Conservation (phyloP, 202 grass and related monocot species). For the Schoenoplectus tabernaemontani region DNA sequence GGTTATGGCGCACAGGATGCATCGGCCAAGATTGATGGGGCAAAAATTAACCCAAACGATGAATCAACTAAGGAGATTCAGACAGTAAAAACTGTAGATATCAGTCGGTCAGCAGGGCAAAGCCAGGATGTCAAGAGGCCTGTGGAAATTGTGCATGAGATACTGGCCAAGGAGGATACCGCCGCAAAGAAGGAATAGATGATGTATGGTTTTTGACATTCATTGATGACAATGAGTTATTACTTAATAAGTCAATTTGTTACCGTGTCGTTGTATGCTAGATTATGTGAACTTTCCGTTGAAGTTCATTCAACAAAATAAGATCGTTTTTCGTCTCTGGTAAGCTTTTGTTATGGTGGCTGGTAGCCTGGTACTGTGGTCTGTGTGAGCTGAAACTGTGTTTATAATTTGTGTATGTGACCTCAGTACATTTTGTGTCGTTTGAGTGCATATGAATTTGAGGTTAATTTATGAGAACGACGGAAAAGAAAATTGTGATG, state of each 20-base stretch:
- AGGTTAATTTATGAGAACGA: background rate
- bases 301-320: background rate
- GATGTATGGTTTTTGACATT: background rate
- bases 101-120: constrained; percentile 36
- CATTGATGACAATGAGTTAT: background rate
- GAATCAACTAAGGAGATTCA: background rate
- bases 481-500: background rate
- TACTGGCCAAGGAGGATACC: constrained; percentile 20
- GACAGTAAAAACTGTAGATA: constrained; percentile 45
- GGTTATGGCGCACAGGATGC: background rate
- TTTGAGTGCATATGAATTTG: background rate
- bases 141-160: constrained; percentile 39
- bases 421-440: background rate
- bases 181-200: constrained; percentile 35
- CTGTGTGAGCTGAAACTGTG: background rate
- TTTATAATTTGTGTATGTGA: background rate
- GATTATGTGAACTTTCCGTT: background rate
- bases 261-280: background rate
- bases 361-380: background rate
- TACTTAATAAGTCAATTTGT: background rate
- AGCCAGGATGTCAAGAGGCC: constrained; percentile 22
- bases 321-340: no score
- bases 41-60: background rate
- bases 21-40: background rate
- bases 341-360: no score